A percentile compares a stretch with the other conserved stretches of the same genome.
Conservation (phyloP, 352 stramenopile genomes). For the Globisporangium recalcitrans region DNA sequence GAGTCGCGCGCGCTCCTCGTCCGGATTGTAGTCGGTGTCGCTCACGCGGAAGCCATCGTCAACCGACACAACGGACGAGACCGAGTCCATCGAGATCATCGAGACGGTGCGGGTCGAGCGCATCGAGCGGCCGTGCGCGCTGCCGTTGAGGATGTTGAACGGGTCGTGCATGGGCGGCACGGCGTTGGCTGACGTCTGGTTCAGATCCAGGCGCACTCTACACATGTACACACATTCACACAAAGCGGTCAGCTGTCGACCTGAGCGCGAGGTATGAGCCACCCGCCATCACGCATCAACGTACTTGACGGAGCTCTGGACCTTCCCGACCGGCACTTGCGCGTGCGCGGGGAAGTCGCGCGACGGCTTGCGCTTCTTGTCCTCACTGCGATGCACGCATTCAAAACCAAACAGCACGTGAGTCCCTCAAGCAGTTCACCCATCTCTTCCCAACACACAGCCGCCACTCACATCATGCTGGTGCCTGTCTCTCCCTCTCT, state of each 20-base stretch:
- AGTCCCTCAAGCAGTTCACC: background rate
- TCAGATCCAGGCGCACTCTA: constrained; percentile 49
- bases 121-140: constrained; percentile 25
- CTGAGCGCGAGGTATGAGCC: constrained; percentile 13
- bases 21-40: constrained; percentile 23
- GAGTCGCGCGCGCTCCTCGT: constrained; percentile 18
- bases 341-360: constrained; percentile 69
- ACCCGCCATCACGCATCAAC: background rate
- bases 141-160: constrained; percentile 68
- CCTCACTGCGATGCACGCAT: constrained; percentile 28
- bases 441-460: background rate
- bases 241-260: background rate
- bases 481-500: background rate
- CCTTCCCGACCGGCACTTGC: constrained; percentile 60
- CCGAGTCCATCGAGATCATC: constrained; percentile 59
- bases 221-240: constrained; percentile 1
- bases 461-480: constrained; percentile 8
- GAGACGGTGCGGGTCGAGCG: constrained; percentile 36
- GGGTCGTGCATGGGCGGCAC: constrained; percentile 75
- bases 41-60: constrained; percentile 56
- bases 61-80: constrained; percentile 49
- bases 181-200: constrained; percentile 28
- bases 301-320: constrained; percentile 36
- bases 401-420: background rate
- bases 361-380: constrained; percentile 85